These are phyloP conservation scores for Neurospora sp. DNA, from an alignment of 495 filamentous ascomycete genomes.

Conservation along the genomic window DNA sequence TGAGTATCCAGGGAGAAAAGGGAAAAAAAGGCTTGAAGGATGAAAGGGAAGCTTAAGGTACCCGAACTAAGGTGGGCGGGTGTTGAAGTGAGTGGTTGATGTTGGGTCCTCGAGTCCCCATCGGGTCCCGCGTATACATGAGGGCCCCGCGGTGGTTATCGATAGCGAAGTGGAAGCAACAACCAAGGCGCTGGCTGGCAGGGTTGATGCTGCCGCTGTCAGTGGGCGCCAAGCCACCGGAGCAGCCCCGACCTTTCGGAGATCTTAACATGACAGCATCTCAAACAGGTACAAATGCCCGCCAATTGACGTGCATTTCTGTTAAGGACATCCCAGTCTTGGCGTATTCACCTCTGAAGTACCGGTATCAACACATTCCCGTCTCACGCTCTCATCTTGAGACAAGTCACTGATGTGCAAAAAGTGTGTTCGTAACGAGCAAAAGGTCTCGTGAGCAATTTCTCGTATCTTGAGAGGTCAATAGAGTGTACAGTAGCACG, in stretches of 20 bases:
- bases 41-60: not conserved
- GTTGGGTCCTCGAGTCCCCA: not conserved
- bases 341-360: not conserved
- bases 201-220: not conserved
- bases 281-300: not conserved
- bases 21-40: not conserved
- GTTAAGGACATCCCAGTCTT: not conserved
- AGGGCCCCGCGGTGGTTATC: not conserved
- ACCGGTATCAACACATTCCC: not conserved
- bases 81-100: not conserved
- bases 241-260: not conserved
- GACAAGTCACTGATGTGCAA: not conserved
- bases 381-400: not conserved
- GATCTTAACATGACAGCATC: not conserved
- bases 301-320: not conserved
- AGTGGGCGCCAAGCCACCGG: not conserved
- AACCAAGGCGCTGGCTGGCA: not conserved
- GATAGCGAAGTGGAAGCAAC: not conserved
- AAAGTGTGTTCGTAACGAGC: not conserved
- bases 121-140: not conserved
- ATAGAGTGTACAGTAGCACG: not conserved
- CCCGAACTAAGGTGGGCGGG: not conserved
- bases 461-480: not conserved
- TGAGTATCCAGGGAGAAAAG: not conserved
- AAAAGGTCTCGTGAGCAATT: not conserved